These are phyloP conservation scores for Golubevia pallescens DNA, from an alignment of 1,284 basidiomycete species.

Conservation along the genomic window DNA sequence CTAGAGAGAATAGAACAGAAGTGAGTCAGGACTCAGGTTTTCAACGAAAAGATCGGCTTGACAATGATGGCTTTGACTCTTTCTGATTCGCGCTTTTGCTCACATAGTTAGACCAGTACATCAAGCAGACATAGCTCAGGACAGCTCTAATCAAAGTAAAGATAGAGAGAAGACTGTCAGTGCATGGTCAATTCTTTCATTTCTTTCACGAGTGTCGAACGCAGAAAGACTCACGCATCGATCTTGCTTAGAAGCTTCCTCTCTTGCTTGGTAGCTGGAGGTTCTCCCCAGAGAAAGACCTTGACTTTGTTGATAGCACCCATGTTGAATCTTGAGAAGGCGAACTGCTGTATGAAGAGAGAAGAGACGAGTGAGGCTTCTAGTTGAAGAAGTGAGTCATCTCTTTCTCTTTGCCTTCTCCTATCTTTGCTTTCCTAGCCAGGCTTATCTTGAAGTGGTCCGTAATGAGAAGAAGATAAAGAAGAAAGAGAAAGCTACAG, in stretches of 20 bases:
- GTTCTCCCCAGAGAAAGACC: conserved; percentile 22
- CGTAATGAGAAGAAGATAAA: not conserved
- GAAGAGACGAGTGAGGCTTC: too few species aligned
- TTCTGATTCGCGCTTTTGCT: not conserved
- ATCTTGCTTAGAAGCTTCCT: conserved; percentile 29
- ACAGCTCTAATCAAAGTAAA: conserved; percentile 16
- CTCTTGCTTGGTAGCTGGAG: conserved; percentile 23
- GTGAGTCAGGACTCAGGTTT: not conserved
- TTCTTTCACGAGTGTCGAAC: too few species aligned
- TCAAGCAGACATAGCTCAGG: conserved; percentile 30
- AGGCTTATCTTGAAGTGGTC: not conserved
- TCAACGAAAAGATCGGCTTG: too few species aligned
- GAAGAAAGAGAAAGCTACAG: not conserved
- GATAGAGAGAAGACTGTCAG: not conserved
- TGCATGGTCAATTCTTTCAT: not conserved
- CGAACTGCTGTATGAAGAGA: too few species aligned
- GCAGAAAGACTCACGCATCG: conserved; percentile 16
- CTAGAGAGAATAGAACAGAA: conserved; percentile 14
- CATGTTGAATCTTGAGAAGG: too few species aligned
- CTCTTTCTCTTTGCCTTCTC: too few species aligned
- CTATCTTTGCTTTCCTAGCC: too few species aligned
- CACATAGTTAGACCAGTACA: conserved; percentile 15
- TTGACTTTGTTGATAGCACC: not conserved
- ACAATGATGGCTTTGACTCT: too few species aligned
- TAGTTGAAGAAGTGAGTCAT: not conserved